Evolutionary conservation across 139 green algal species (phyloP), one percentile per base, ranked within the genome.

Genomic region (Pseudopediastrum boryanum): DNA sequence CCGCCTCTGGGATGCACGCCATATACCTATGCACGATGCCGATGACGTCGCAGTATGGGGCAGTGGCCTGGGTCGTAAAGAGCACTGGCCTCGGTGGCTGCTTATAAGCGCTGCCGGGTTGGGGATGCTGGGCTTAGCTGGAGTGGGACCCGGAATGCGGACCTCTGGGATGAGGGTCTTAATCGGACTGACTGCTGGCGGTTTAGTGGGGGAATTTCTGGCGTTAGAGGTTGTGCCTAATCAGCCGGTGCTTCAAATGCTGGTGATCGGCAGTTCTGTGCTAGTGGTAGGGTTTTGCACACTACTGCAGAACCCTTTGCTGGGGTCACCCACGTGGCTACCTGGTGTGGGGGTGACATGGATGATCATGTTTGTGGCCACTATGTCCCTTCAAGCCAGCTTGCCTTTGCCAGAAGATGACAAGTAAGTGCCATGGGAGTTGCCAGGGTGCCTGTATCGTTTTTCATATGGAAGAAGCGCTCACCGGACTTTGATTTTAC

Each of bases 1-100:
- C 4, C 85, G 95, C 7, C 84, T 98, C 33, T 98, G 94, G 95
- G 93, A 98, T 75, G 88, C 89, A 65, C 84, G 75, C 25, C 95
- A 98, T 78, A 85, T 94, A 38, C 94, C 95, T 0, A 86, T 90
- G 56, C 89, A 92, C 44, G 89, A 95, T 41, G 70, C 82, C 3
- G 96, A 98, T 69, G 94, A 98, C 72, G 83, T 90, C 2, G 86
- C 89, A 29, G 87, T 98, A 9, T 98, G 94, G 79, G 91, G 89
- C 82, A 82, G 70, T 54, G 87, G 81, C 12, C 61, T 89, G 29
- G 83, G 83, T 19, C 81, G 89, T 38, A 79, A 89, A 29, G 81
- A 92, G 42, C 90, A 97, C 82, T 95, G 93, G 90, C 92, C 89
- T 12, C 81, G 89, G 39, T 99, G 95, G 95, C 81, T 98, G 52